Conservation (phyloP, 306 rosid genomes). For the Prinsepia uniflora region DNA sequence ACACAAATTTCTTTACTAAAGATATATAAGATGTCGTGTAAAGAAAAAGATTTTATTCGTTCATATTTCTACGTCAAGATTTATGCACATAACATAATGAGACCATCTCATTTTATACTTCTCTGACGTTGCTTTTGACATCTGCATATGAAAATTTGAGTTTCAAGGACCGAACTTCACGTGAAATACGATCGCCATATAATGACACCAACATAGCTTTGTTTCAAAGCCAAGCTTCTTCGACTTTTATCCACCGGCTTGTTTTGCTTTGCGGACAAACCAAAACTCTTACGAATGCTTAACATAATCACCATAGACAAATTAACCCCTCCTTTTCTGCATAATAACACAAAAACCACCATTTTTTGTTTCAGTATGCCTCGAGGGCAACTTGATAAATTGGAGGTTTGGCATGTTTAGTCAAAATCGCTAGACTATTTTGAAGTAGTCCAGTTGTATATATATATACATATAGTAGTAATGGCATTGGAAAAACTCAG, state of each 20-base stretch:
- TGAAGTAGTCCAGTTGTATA: too few species aligned
- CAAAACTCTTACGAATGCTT: constrained; percentile 16
- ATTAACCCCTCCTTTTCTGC: background rate
- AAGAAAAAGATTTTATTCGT: too few species aligned
- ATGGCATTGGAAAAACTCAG: background rate
- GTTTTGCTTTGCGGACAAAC: constrained; percentile 40
- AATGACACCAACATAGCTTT: constrained; percentile 22
- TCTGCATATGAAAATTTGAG: constrained; percentile 3
- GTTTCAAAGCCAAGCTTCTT: constrained; percentile 50
- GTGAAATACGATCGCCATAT: background rate
- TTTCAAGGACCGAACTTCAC: background rate
- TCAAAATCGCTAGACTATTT: too few species aligned
- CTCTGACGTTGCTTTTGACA: background rate
- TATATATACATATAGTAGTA: too few species aligned
- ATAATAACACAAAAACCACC: constrained; percentile 11
- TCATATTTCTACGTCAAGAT: too few species aligned
- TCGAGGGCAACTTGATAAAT: background rate
- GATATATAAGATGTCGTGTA: too few species aligned
- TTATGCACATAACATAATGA: too few species aligned
- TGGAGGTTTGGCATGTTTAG: background rate
- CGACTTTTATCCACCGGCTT: constrained; percentile 18
- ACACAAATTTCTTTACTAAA: too few species aligned
- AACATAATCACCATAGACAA: constrained; percentile 6
- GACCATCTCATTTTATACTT: background rate
- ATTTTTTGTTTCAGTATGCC: background rate